These are phyloP conservation scores for Rhodotorula graminis DNA, from an alignment of 768 basidiomycete genomes.

Conservation along the genomic window DNA sequence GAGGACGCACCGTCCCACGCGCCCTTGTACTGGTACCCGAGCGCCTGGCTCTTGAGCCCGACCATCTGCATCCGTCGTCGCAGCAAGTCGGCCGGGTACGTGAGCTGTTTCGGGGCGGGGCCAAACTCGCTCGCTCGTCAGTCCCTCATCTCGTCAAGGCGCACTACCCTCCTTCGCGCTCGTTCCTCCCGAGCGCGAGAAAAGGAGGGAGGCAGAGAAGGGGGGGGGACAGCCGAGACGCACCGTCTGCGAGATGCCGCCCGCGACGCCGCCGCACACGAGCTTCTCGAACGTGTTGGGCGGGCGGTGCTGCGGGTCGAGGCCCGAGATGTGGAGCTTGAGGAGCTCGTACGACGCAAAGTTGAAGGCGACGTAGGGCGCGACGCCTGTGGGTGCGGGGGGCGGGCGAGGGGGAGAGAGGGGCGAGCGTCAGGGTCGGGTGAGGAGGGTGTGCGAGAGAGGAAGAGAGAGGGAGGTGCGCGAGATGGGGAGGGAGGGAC, in stretches of 20 bases:
- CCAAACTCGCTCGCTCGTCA: too few species aligned
- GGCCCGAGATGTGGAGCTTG: constrained; percentile 28
- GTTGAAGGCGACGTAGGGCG: constrained; percentile 56
- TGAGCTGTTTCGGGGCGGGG: constrained; percentile 52
- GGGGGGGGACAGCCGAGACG: background rate
- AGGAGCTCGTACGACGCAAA: constrained; percentile 64
- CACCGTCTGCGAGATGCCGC: constrained; percentile 79
- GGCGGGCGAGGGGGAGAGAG: too few species aligned
- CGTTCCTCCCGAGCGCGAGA: background rate
- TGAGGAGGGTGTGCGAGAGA: background rate
- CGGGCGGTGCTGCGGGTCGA: background rate
- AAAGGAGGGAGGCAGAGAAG: background rate
- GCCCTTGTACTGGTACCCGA: constrained; percentile 39
- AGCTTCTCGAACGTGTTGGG: constrained; percentile 61
- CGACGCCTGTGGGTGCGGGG: constrained; percentile 58
- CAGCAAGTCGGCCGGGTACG: constrained; percentile 92
- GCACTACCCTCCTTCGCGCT: too few species aligned
- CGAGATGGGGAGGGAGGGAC: too few species aligned
- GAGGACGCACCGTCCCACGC: constrained; percentile 24
- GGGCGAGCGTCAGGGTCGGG: too few species aligned
- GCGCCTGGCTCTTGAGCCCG: constrained; percentile 60
- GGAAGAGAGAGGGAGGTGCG: too few species aligned
- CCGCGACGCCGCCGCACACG: constrained; percentile 64
- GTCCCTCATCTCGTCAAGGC: background rate
- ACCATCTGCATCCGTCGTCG: constrained; percentile 93